phyloP scores from a whole-genome alignment of 306 rosid species.

The Alnus rubra region DNA sequence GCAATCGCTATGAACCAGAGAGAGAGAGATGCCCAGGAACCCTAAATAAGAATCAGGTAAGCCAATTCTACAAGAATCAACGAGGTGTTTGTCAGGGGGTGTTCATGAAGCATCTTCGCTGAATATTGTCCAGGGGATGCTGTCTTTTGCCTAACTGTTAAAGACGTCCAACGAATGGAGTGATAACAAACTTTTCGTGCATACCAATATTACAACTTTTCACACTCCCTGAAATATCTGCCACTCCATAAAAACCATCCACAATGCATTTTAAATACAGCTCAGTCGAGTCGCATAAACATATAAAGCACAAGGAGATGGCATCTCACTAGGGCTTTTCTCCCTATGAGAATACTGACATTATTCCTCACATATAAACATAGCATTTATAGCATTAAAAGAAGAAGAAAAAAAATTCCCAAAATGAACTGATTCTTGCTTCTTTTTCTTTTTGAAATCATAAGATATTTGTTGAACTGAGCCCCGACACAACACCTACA shows the following conservation, averaged over 20 bases:
- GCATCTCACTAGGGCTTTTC: background rate
- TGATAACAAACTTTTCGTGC: too few relatives aligned
- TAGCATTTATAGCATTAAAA: background rate
- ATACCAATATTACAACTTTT: too few relatives aligned
- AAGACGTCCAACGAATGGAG: too few relatives aligned
- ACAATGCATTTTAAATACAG: background rate
- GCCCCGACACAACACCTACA: background rate
- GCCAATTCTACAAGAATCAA: too few relatives aligned
- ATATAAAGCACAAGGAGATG: background rate
- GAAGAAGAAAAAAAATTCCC: background rate
- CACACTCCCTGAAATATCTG: too few relatives aligned
- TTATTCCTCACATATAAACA: background rate
- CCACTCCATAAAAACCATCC: background rate
- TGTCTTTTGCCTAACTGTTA: too few relatives aligned
- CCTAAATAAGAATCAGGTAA: too few relatives aligned
- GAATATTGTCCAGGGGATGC: too few relatives aligned
- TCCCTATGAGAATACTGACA: background rate
- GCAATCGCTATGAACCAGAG: too few relatives aligned
- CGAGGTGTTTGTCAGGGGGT: too few relatives aligned
- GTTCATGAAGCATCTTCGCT: too few relatives aligned
- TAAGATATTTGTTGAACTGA: background rate
- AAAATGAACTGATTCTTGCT: background rate
- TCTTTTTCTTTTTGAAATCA: slow-evolving; percentile 2
- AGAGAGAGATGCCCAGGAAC: too few relatives aligned
- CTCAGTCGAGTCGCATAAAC: background rate